These are phyloP conservation scores for Syzygium aqueum DNA, from an alignment of 345 rosid genomes.

Conservation along the genomic window DNA sequence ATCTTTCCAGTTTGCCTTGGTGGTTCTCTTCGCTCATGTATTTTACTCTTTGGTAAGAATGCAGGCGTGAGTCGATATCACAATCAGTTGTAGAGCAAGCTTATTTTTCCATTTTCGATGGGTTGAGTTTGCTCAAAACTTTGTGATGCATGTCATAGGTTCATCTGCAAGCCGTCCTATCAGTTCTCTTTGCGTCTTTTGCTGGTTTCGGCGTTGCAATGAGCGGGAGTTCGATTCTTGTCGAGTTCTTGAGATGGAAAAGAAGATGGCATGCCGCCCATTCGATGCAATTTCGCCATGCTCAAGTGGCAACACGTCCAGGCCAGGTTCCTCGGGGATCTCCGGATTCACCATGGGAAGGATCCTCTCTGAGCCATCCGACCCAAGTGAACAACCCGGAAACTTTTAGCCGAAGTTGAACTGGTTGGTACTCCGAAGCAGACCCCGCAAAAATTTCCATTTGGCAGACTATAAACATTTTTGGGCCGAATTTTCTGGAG, in stretches of 20 bases:
- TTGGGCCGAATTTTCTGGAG: background rate
- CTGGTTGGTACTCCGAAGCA: background rate
- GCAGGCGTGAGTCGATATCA: background rate
- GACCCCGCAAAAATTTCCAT: background rate
- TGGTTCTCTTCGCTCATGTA: slow-evolving; percentile 77
- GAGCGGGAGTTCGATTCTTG: slow-evolving; percentile 69
- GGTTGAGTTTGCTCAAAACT: background rate
- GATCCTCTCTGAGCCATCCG: background rate
- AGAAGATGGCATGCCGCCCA: slow-evolving; percentile 33
- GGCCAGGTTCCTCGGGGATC: slow-evolving; percentile 12
- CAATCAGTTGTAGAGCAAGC: background rate
- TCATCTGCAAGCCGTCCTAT: slow-evolving; percentile 55
- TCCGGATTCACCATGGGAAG: background rate
- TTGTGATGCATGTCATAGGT: slow-evolving; percentile 27
- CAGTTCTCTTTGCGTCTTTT: slow-evolving; percentile 69
- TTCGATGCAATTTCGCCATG: slow-evolving; percentile 2
- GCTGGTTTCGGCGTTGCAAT: slow-evolving; percentile 79
- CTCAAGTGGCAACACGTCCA: slow-evolving; percentile 15
- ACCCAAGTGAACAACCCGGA: background rate
- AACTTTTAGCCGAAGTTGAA: background rate
- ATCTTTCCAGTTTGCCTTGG: slow-evolving; percentile 67
- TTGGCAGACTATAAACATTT: background rate
- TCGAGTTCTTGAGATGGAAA: slow-evolving; percentile 71
- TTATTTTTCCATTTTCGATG: background rate
- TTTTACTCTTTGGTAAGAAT: slow-evolving; percentile 71